Evolutionary conservation across 148 eudicot species (phyloP).

Genomic region (Camellia granthamiana): DNA sequence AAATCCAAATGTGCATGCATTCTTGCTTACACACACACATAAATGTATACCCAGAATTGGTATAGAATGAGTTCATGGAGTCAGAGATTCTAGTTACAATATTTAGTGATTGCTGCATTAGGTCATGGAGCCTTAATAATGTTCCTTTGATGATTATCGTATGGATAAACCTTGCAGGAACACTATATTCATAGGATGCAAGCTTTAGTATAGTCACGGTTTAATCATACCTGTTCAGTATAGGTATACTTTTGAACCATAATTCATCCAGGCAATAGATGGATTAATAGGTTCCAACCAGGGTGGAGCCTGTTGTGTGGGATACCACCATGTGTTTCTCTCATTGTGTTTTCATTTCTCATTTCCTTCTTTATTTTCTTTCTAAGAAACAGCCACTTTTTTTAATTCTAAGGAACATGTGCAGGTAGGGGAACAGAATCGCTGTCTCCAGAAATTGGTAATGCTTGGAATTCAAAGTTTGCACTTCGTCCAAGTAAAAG

Average conservation of each 20-base stretch:
- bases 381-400: neutral
- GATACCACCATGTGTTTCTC: conserved; percentile 5
- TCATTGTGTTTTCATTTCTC: neutral
- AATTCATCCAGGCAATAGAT: neutral
- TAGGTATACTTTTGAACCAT: neutral
- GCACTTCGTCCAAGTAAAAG: conserved; percentile 32
- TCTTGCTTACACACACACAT: neutral
- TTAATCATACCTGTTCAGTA: neutral
- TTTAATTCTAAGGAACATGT: conserved; percentile 7
- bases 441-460: conserved; percentile 36
- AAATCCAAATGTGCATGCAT: neutral
- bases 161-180: neutral
- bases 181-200: neutral
- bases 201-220: neutral
- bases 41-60: neutral
- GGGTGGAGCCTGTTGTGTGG: neutral
- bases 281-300: conserved; percentile 7
- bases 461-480: conserved; percentile 22
- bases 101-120: neutral
- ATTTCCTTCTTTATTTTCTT: neutral
- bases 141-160: conserved; percentile 1
- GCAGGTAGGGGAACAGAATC: conserved; percentile 29
- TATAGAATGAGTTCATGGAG: neutral
- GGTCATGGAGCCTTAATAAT: neutral
- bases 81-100: conserved; percentile 1